Percentiles rank a stretch among this genome's conserved stretches.
phyloP scores from a whole-genome alignment of 2,329 filamentous ascomycete genomes.

The Nothomitra cinnamomea region DNA sequence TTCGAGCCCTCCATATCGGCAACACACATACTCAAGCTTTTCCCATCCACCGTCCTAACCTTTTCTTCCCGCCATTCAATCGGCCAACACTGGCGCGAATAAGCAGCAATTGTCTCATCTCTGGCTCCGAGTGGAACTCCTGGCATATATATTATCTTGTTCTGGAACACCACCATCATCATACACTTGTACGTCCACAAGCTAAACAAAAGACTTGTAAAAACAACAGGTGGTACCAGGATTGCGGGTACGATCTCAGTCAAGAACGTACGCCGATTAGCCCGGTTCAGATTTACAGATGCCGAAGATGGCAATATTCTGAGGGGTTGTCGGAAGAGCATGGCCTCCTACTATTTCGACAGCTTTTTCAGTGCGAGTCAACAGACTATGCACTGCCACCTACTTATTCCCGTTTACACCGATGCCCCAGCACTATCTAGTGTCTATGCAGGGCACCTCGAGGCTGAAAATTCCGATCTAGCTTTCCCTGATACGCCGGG shows the following conservation, averaged over 20 bases:
- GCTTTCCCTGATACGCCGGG: no score
- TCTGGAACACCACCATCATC: constrained; percentile 63
- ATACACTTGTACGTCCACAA: constrained; percentile 49
- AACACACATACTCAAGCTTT: constrained; percentile 42
- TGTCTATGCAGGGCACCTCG: no score
- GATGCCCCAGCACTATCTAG: no score
- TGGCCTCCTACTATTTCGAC: no score
- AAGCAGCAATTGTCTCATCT: constrained; percentile 48
- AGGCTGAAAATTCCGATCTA: no score
- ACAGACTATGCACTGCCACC: no score
- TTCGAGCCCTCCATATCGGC: constrained; percentile 16
- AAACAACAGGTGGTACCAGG: constrained; percentile 49
- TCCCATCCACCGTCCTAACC: constrained; percentile 45
- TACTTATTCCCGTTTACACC: no score
- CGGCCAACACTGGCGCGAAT: constrained; percentile 38
- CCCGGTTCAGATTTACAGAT: background rate
- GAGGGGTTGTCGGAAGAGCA: no score
- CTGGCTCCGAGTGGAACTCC: constrained; percentile 27
- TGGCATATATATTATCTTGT: constrained; percentile 73
- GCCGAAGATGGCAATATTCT: background rate
- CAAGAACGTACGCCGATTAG: constrained; percentile 9
- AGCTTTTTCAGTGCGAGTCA: no score
- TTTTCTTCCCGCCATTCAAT: constrained; percentile 51
- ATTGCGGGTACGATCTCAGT: constrained; percentile 23
- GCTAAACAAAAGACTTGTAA: constrained; percentile 44